Base-by-base conservation (phyloP, 371 early-diverging fungal species). In the Amoeboaphelidium protococcarum region DNA sequence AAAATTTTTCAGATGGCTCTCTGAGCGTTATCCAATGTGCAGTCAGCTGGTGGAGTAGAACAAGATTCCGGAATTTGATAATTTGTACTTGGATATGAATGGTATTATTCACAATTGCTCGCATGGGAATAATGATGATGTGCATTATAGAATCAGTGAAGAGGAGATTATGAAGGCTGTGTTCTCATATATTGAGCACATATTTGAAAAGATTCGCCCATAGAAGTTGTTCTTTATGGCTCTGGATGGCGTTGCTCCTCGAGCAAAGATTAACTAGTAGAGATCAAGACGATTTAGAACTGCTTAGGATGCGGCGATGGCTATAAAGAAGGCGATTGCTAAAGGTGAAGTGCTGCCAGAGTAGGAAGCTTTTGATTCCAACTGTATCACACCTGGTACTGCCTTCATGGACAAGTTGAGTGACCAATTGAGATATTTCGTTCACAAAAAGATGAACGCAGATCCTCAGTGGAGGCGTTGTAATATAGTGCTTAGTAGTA, bases 211-310 rank as follows among this genome's bases (percentile, higher is more conserved):
- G 68, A 69, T 87, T 46, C 69, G 86, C 26, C 99, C 99, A 13
- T 68, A 81, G 50, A 87, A 89, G 62, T 58, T 98, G 27, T 65
- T 98, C 20, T 97, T 85, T 66, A 83, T 98, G 75, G 94, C 95
- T 41, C 25, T 72, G 68, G 99, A 99, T 61, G 98, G 99, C 37
- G 98, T 98, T 13, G 99, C 99, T 0, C 99, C 99, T 22, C 74
- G 96, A 41, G 98, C 98, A 20, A 99, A 99, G 60, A 90, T 98
- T 86, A 95, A 96, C 59, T 97, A 99, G 61, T 99, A 99, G 57
- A 74, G 99, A 27, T 78, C 89, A 20, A 80, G 99, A 50, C 82
- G 99, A 56, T 99, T 94, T 69, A 74, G 91, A 47, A 74, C 91
- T 3, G 80, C 92, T 12, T 78, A 76, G 56, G 84, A 90, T 47